Evolutionary conservation across 768 basidiomycete genomes (phyloP).

Genomic region (Exidia glandulosa): DNA sequence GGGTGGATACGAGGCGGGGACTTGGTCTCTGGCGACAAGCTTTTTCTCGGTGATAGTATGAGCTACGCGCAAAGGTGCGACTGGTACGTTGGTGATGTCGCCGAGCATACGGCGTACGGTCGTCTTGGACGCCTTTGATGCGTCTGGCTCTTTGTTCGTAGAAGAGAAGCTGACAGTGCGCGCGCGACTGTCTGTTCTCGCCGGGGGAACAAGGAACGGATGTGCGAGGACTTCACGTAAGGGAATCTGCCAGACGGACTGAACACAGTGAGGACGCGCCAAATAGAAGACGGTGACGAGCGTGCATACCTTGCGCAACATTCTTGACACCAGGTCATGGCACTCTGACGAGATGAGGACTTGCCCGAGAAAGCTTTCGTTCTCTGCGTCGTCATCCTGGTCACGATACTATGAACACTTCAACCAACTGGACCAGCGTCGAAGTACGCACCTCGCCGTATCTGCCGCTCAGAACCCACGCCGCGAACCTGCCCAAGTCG

Average conservation of each 20-base stretch:
- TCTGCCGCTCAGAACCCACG: background rate
- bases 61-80: background rate
- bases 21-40: background rate
- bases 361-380: no score
- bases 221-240: constrained; percentile 18
- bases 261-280: no score
- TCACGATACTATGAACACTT: background rate
- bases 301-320: background rate
- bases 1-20: background rate
- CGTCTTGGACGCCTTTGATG: background rate
- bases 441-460: background rate
- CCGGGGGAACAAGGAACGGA: constrained; percentile 17
- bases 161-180: background rate
- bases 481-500: background rate
- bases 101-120: background rate
- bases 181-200: background rate
- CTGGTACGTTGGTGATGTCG: background rate
- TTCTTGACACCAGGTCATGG: no score
- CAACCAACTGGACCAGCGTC: no score
- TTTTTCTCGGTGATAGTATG: background rate
- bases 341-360: no score
- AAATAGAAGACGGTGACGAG: no score
- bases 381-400: background rate
- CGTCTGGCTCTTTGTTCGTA: background rate
- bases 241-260: constrained; percentile 16